phyloP scores from a whole-genome alignment of 257 asterid species.

The Cordia subcordata region DNA sequence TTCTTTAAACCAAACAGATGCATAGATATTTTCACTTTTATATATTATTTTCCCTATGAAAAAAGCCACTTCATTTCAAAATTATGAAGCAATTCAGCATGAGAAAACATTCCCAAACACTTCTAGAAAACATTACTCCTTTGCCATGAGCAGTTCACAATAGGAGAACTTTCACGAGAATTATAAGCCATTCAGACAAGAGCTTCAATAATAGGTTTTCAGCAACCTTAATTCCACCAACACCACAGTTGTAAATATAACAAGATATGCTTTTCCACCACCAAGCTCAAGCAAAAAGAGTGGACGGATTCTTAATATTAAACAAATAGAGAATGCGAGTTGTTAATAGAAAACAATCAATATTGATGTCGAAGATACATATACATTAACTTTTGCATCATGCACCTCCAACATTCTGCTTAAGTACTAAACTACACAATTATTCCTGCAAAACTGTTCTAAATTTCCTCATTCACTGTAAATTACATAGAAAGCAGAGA shows the following conservation, averaged over 20 bases:
- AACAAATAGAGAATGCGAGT: not conserved
- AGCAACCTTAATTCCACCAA: conserved; percentile 4
- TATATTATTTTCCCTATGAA: no score
- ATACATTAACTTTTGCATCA: conserved; percentile 56
- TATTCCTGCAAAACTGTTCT: conserved; percentile 95
- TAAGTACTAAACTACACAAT: conserved; percentile 62
- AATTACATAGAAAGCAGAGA: conserved; percentile 64
- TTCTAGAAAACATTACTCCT: no score
- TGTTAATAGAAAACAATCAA: conserved; percentile 40
- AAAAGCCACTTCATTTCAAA: no score
- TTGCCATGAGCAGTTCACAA: no score
- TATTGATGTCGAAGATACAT: conserved; percentile 59
- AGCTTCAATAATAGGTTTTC: not conserved
- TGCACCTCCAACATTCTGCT: conserved; percentile 54
- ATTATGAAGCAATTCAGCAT: no score
- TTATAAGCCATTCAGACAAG: not conserved
- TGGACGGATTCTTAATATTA: conserved; percentile 48
- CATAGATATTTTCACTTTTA: no score
- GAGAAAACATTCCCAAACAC: no score
- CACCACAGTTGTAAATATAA: conserved; percentile 6
- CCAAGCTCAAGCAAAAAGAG: conserved; percentile 25
- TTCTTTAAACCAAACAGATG: no score
- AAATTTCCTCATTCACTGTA: conserved; percentile 51
- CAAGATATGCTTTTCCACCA: not conserved
- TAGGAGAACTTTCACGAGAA: not conserved